Evolutionary conservation across 2,329 filamentous ascomycete species (phyloP).

Genomic region (Talaromyces rugulosus): DNA sequence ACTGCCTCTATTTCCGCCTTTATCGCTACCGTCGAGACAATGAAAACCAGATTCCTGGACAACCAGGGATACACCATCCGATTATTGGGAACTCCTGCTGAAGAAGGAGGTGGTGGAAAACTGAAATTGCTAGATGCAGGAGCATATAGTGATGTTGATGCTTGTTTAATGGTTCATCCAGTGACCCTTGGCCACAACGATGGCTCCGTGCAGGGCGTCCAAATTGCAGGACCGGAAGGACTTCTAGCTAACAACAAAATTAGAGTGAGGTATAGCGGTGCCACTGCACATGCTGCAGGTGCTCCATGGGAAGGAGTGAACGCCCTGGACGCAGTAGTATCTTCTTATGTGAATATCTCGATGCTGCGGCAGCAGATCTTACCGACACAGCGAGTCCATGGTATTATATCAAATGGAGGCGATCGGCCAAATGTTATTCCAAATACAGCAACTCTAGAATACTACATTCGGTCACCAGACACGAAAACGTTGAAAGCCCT

Average conservation of each 20-base stretch:
- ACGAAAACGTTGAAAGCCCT: conserved; percentile 36
- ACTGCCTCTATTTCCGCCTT: conserved; percentile 16
- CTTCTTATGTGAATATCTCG: conserved; percentile 43
- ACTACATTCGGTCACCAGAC: conserved; percentile 44
- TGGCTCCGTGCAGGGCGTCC: conserved; percentile 9
- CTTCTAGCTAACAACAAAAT: conserved; percentile 14
- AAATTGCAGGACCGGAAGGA: conserved; percentile 9
- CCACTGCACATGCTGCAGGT: conserved; percentile 54
- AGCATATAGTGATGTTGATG: conserved; percentile 27
- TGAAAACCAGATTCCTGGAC: conserved; percentile 12
- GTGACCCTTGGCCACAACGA: conserved; percentile 14
- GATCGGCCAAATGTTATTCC: conserved; percentile 56
- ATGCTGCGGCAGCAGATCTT: conserved; percentile 55
- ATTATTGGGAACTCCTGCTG: conserved; percentile 25
- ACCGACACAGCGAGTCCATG: conserved; percentile 51
- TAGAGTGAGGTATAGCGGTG: conserved; percentile 41
- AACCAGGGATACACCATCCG: conserved; percentile 22
- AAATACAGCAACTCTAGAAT: conserved; percentile 44
- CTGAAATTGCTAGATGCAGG: conserved; percentile 34
- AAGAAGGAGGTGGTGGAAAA: conserved; percentile 27
- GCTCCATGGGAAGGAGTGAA: conserved; percentile 58
- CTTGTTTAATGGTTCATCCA: conserved; percentile 35
- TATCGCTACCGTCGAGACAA: conserved; percentile 7
- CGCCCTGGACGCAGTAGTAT: conserved; percentile 56
- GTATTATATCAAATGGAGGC: conserved; percentile 52